Percentiles rank a stretch among this genome's conserved stretches.
Conservation (phyloP, 331 rosid genomes). For the Pyracantha coccinea region DNA sequence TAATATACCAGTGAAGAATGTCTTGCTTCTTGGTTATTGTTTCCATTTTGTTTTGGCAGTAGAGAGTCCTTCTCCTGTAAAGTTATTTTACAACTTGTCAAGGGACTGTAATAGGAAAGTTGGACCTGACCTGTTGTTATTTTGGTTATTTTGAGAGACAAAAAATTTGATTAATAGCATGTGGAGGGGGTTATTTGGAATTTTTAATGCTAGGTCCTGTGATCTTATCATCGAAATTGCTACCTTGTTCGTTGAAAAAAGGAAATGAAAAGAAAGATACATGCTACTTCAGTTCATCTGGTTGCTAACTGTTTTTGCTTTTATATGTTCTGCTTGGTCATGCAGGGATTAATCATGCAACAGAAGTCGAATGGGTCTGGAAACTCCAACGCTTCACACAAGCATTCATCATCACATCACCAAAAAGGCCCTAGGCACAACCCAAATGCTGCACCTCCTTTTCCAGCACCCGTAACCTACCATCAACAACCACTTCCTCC, state of each 20-base stretch:
- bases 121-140: background rate
- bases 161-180: background rate
- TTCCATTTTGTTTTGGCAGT: background rate
- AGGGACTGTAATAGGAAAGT: background rate
- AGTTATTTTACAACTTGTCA: background rate
- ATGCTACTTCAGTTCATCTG: background rate
- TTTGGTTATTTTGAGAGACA: background rate
- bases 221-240: background rate
- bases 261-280: background rate
- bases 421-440: conserved; percentile 54
- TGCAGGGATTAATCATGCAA: conserved; percentile 31
- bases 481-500: conserved; percentile 52
- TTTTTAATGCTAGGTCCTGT: background rate
- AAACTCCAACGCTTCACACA: conserved; percentile 41
- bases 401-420: conserved; percentile 50
- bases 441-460: conserved; percentile 42
- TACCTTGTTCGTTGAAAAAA: background rate
- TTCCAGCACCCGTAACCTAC: conserved; percentile 49
- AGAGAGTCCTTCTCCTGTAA: background rate
- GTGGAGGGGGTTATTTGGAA: background rate
- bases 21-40: background rate
- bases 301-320: background rate
- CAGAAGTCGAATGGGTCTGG: conserved; percentile 56
- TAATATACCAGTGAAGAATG: background rate
- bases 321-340: conserved; percentile 12